Conservation (phyloP, 208 protist genomes). For the Trypanosoma congolense region DNA sequence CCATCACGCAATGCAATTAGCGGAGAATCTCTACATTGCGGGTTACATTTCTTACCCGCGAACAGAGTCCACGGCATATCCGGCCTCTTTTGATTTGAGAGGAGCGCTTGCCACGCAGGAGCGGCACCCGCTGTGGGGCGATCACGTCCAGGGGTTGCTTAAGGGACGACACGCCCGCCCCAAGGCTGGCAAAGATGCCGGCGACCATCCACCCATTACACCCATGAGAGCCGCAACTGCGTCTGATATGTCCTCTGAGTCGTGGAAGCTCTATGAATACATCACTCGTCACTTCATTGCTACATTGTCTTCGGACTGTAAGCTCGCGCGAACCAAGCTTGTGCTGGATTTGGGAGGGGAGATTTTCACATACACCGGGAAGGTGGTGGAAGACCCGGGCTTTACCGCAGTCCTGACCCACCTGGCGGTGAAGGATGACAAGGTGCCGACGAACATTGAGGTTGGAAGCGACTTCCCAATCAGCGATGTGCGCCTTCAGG, state of each 20-base stretch:
- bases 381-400: conserved; percentile 71
- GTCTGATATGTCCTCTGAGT: conserved; percentile 67
- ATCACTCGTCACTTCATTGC: conserved; percentile 88
- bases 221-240: conserved; percentile 70
- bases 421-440: conserved; percentile 64
- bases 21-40: conserved; percentile 94
- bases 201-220: conserved; percentile 91
- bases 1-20: conserved; percentile 91
- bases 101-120: conserved; percentile 54
- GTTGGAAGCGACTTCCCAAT: conserved; percentile 70
- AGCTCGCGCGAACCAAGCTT: conserved; percentile 60
- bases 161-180: conserved; percentile 52
- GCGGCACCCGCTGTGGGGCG: conserved; percentile 59
- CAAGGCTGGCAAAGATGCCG: conserved; percentile 83
- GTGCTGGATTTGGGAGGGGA: conserved; percentile 75
- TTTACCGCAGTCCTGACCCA: conserved; percentile 86
- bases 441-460: conserved; percentile 59
- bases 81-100: conserved; percentile 82
- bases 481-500: conserved; percentile 67
- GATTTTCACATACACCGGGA: conserved; percentile 68
- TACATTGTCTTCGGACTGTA: conserved; percentile 77
- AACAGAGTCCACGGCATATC: conserved; percentile 94
- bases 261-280: conserved; percentile 89
- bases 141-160: conserved; percentile 64
- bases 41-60: conserved; percentile 97